phyloP scores from a whole-genome alignment of 352 stramenopile genomes.

The Thraustochytrium sp. region DNA sequence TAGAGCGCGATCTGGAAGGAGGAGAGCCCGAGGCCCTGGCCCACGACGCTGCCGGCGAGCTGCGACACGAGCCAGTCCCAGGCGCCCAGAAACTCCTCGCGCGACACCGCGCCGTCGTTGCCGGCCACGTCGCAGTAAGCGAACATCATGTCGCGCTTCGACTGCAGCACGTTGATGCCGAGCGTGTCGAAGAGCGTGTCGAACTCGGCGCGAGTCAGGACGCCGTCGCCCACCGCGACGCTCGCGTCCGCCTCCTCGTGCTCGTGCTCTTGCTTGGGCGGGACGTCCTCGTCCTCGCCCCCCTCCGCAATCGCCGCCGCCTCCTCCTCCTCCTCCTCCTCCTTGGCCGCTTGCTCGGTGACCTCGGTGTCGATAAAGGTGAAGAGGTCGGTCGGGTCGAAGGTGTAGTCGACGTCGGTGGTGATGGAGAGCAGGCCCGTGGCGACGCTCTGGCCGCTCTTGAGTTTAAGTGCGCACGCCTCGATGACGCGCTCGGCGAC shows the following conservation, averaged over 20 bases:
- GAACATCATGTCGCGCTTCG: constrained; percentile 25
- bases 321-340: neutral
- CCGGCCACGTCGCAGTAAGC: neutral
- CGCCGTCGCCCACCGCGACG: neutral
- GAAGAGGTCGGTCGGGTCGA: constrained; percentile 30
- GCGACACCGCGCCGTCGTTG: neutral
- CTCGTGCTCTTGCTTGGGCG: neutral
- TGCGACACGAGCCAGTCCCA: constrained; percentile 11
- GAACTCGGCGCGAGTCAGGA: neutral
- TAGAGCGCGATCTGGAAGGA: constrained; percentile 4
- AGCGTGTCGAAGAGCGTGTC: constrained; percentile 19
- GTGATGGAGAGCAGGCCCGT: neutral
- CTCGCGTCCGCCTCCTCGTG: too few species aligned
- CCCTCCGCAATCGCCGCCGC: neutral
- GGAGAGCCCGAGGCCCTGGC: neutral
- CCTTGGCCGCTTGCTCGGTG: neutral
- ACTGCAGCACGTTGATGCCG: constrained; percentile 25
- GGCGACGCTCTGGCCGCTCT: neutral
- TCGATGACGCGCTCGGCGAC: constrained; percentile 2
- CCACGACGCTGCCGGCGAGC: neutral
- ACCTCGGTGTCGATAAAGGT: constrained; percentile 1
- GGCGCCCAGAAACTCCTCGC: constrained; percentile 11
- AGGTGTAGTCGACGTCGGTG: neutral
- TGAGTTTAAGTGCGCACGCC: neutral
- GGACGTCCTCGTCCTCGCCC: neutral